A percentile compares a stretch with the other conserved stretches of the same genome.
phyloP scores from a whole-genome alignment of 768 basidiomycete genomes.

The Mrakia blollopis region DNA sequence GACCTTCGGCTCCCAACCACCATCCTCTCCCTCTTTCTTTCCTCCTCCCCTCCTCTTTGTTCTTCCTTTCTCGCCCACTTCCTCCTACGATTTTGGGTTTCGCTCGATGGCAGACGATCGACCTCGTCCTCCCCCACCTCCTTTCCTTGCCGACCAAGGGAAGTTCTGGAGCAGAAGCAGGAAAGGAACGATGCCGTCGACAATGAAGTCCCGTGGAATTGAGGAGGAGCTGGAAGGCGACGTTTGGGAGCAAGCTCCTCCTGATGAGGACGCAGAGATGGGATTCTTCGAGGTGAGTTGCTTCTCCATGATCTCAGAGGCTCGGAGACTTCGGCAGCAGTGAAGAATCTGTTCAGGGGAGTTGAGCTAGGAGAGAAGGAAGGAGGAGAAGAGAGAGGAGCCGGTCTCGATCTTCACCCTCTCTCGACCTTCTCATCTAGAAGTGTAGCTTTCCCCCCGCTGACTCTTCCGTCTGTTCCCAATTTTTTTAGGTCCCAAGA shows the following conservation, averaged over 20 bases:
- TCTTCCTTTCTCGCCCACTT: neutral
- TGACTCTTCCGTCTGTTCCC: no score
- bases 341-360: neutral
- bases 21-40: neutral
- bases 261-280: neutral
- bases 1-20: constrained; percentile 9
- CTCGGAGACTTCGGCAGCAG: neutral
- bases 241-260: neutral
- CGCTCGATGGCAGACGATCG: constrained; percentile 1
- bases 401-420: neutral
- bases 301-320: no score
- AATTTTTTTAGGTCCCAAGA: neutral
- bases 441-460: no score
- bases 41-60: neutral
- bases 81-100: neutral
- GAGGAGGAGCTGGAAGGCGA: constrained; percentile 4
- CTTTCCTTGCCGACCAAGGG: constrained; percentile 14
- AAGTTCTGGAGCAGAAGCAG: neutral
- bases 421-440: neutral
- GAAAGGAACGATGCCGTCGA: neutral
- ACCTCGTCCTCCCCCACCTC: neutral
- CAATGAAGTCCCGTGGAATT: neutral
- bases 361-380: neutral
- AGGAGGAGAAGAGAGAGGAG: neutral
- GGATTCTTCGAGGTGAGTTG: constrained; percentile 16